These are phyloP conservation scores for Hymenoscyphus fructigenus DNA, from an alignment of 2,329 filamentous ascomycete genomes.

Conservation along the genomic window DNA sequence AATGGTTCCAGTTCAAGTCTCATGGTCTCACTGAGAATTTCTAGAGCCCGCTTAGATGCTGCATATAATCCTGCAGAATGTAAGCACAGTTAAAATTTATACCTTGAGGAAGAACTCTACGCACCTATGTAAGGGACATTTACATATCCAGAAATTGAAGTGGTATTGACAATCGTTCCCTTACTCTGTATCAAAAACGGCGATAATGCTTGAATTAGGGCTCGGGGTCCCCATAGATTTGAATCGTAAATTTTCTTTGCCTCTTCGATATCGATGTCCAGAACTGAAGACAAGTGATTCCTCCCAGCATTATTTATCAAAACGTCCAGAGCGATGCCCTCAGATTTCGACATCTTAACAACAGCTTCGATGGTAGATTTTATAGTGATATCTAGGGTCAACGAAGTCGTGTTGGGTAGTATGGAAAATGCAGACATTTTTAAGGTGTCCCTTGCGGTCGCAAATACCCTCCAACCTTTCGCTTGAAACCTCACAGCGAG, in stretches of 20 bases:
- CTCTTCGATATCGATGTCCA: neutral
- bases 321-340: neutral
- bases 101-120: neutral
- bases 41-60: neutral
- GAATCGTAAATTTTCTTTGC: neutral
- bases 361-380: neutral
- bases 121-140: slow-evolving; percentile 8
- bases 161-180: slow-evolving; percentile 45
- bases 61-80: neutral
- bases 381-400: neutral
- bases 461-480: neutral
- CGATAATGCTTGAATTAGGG: slow-evolving; percentile 31
- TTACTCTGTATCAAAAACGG: slow-evolving; percentile 19
- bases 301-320: neutral
- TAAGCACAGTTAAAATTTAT: neutral
- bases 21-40: slow-evolving; percentile 15
- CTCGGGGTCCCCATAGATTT: slow-evolving; percentile 24
- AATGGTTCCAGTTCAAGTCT: slow-evolving; percentile 19
- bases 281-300: neutral
- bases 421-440: neutral
- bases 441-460: neutral
- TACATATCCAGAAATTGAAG: slow-evolving; percentile 31
- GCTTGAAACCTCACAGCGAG: neutral
- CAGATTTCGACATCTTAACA: neutral
- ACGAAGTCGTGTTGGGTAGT: neutral